These are phyloP conservation scores for Candida koratica DNA, from an alignment of 805 yeast species.

Conservation along the genomic window DNA sequence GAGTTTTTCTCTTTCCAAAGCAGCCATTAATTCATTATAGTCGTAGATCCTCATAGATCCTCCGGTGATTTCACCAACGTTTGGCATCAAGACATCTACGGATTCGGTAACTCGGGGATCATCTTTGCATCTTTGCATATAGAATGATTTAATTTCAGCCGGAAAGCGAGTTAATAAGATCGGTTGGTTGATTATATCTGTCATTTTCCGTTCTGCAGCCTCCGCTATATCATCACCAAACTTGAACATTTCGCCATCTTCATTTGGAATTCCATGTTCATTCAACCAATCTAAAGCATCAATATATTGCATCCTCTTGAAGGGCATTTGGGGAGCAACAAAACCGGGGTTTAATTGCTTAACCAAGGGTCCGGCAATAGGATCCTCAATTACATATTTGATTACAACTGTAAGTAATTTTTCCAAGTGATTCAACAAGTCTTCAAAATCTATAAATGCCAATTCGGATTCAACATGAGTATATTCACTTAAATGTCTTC, in stretches of 20 bases:
- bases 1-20: constrained; percentile 90
- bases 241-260: constrained; percentile 87
- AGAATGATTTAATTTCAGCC: constrained; percentile 93
- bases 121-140: constrained; percentile 89
- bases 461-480: constrained; percentile 96
- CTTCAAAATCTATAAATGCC: constrained; percentile 83
- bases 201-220: constrained; percentile 99
- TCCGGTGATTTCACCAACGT: constrained; percentile 98
- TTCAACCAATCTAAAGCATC: constrained; percentile 94
- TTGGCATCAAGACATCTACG: constrained; percentile 98
- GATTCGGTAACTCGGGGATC: constrained; percentile 96
- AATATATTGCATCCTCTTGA: constrained; percentile 85
- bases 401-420: constrained; percentile 64
- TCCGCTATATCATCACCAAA: constrained; percentile 99
- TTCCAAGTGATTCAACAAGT: constrained; percentile 82
- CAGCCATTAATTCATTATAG: constrained; percentile 78
- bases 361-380: constrained; percentile 85
- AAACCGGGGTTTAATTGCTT: constrained; percentile 91
- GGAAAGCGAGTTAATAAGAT: constrained; percentile 93
- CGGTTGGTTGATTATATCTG: constrained; percentile 90
- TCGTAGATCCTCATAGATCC: constrained; percentile 96
- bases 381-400: constrained; percentile 78
- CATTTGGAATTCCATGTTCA: constrained; percentile 91
- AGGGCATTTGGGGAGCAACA: constrained; percentile 77
- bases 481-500: constrained; percentile 96